A percentile compares a stretch with the other conserved stretches of the same genome.
Conservation (phyloP, 1,284 basidiomycete genomes). For the Austroboletus sp. region DNA sequence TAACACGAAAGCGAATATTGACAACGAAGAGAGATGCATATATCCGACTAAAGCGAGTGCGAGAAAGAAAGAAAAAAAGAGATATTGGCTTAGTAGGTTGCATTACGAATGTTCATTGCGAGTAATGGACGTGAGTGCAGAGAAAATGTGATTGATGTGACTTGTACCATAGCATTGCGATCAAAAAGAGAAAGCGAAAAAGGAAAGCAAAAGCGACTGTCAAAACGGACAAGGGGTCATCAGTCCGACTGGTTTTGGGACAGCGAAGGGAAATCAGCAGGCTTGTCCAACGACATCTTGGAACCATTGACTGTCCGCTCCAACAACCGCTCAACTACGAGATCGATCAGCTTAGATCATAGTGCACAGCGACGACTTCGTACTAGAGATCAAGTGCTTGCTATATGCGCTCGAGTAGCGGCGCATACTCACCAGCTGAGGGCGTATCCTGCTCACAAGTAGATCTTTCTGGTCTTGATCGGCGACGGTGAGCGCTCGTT, state of each 20-base stretch:
- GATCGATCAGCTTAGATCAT: slow-evolving; percentile 6
- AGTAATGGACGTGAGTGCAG: slow-evolving; percentile 31
- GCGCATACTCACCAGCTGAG: slow-evolving; percentile 65
- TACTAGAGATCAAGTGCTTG: slow-evolving; percentile 75
- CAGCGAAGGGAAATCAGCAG: slow-evolving; percentile 30
- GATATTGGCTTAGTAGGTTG: slow-evolving; percentile 25
- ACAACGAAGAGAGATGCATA: slow-evolving; percentile 17
- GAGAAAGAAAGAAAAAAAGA: slow-evolving; percentile 12
- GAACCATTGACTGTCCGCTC: slow-evolving; percentile 36
- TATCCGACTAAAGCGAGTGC: slow-evolving; percentile 23
- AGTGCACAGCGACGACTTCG: slow-evolving; percentile 26
- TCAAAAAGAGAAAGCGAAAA: slow-evolving; percentile 14
- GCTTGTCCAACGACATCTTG: slow-evolving; percentile 24
- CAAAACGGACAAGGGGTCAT: slow-evolving; percentile 6
- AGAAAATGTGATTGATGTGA: slow-evolving; percentile 28
- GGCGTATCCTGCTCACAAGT: slow-evolving; percentile 56
- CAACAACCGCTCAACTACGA: slow-evolving; percentile 61
- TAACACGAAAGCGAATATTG: slow-evolving; percentile 10
- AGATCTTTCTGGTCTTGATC: slow-evolving; percentile 65
- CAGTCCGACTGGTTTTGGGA: slow-evolving; percentile 20
- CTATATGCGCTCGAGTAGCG: slow-evolving; percentile 65
- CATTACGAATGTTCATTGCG: slow-evolving; percentile 37
- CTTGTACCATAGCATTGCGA: slow-evolving; percentile 38
- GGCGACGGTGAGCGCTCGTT: slow-evolving; percentile 65
- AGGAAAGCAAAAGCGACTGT: slow-evolving; percentile 8